Percentiles rank a stretch among this genome's conserved stretches.
These are phyloP conservation scores for Bruguiera sexangula DNA, from an alignment of 345 rosid genomes.

Conservation along the genomic window DNA sequence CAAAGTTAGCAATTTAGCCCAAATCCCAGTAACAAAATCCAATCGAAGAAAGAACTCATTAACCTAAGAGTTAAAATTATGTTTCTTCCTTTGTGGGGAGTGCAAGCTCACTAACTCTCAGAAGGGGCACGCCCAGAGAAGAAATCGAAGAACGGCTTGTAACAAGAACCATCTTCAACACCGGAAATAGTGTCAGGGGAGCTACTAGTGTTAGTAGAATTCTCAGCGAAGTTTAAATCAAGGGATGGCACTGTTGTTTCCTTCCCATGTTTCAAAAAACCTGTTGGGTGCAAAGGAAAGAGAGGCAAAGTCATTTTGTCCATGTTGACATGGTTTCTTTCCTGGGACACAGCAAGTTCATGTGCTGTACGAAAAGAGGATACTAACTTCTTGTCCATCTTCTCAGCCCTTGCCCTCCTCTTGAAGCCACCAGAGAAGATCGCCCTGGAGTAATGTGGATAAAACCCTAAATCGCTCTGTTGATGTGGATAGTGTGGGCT, in stretches of 20 bases:
- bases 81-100: no score
- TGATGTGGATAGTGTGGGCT: slow-evolving; percentile 38
- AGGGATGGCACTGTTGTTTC: background rate
- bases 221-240: slow-evolving; percentile 10
- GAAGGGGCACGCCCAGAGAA: no score
- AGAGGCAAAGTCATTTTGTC: slow-evolving; percentile 28
- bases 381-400: slow-evolving; percentile 12
- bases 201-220: slow-evolving; percentile 7
- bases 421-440: slow-evolving; percentile 28
- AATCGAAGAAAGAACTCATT: no score
- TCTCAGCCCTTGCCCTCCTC: slow-evolving; percentile 24
- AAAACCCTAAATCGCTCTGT: slow-evolving; percentile 37
- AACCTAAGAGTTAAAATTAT: no score
- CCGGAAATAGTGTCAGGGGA: slow-evolving; percentile 9
- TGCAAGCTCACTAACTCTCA: no score
- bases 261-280: slow-evolving; percentile 22
- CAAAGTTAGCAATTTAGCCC: no score
- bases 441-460: slow-evolving; percentile 34
- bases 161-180: no score
- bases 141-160: no score
- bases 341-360: background rate
- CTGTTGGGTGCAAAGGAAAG: slow-evolving; percentile 60
- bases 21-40: no score
- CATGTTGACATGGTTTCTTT: background rate
- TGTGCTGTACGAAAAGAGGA: background rate